Base-by-base conservation (phyloP, 805 yeast genomes). In the Helenozyma baotianmanensis region DNA sequence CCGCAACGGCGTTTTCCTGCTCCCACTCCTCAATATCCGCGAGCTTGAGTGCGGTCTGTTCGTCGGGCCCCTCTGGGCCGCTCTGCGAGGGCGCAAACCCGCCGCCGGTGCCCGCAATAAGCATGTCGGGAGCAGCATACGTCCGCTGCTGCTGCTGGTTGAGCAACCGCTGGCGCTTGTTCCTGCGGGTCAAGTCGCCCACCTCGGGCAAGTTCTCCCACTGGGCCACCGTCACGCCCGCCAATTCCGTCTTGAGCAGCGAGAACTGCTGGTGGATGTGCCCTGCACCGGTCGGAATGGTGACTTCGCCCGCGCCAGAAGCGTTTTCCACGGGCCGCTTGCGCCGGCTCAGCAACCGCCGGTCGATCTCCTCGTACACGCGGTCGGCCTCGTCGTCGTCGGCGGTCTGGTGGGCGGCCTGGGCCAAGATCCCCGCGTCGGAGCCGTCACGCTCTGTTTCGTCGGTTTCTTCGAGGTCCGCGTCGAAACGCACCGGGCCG, bases 131-230 rank as follows among this genome's bases (percentile, higher is more conserved):
- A 2, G 83, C 84, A 8, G 95, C 87, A 53, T 87, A 90, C 25
- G 74, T 76, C 39, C 96, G 62, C 42, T 80, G 78, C 37, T 75
- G 74, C 45, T 65, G 70, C 48, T 80, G 82, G 29, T 74, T 72
- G 33, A 78, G 68, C 27, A 77, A 55, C 33, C 96, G 63, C 30
- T 72, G 62, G 35, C 97, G 62, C 45, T 88, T 86, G 56, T 87
- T 87, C 36, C 76, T 67, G 48, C 78, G 72, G 0, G 98, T 92
- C 48, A 85, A 64, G 56, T 90, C 97, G 1, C 87, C 83, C 2
- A 86, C 92, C 42, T 87, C 96, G 0, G 97, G 97, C 3, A 90
- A 51, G 39, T 65, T 70, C 4, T 72, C 68, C 98, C 98, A 90
- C 48, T 89, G 80, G 3, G 76, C 82, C 14, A 65, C 73, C 3